Conservation (phyloP, 306 rosid genomes). For the Inga oerstediana region DNA sequence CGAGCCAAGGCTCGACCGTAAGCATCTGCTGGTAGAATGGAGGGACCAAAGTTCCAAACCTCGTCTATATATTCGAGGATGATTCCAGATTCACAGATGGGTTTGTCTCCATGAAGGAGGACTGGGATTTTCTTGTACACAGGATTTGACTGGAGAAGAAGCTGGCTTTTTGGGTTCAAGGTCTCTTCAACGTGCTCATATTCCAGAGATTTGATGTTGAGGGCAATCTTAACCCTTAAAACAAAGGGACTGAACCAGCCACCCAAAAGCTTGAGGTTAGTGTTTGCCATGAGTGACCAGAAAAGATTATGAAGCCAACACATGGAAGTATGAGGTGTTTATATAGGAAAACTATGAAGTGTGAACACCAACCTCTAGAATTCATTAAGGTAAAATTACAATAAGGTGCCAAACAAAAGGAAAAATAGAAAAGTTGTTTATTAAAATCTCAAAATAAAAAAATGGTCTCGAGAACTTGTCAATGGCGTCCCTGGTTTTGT, state of each 20-base stretch:
- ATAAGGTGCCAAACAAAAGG: no score
- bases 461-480: no score
- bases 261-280: slow-evolving; percentile 42
- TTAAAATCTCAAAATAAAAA: no score
- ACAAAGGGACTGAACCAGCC: slow-evolving; percentile 30
- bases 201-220: slow-evolving; percentile 38
- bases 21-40: slow-evolving; percentile 44
- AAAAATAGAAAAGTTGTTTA: no score
- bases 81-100: slow-evolving; percentile 46
- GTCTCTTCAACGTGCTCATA: slow-evolving; percentile 39
- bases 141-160: slow-evolving; percentile 49
- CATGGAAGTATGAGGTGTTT: background rate
- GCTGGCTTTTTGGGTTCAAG: slow-evolving; percentile 37
- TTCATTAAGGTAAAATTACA: no score
- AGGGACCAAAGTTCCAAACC: slow-evolving; percentile 35
- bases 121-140: slow-evolving; percentile 50
- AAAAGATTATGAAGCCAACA: no score
- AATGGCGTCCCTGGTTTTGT: no score
- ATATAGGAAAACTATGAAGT: background rate
- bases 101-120: slow-evolving; percentile 36
- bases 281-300: slow-evolving; percentile 29
- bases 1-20: slow-evolving; percentile 43
- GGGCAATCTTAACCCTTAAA: slow-evolving; percentile 35
- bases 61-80: slow-evolving; percentile 49
- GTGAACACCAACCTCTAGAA: no score